Base-by-base conservation (phyloP, 1,284 basidiomycete genomes). In the Ustilago nuda region DNA sequence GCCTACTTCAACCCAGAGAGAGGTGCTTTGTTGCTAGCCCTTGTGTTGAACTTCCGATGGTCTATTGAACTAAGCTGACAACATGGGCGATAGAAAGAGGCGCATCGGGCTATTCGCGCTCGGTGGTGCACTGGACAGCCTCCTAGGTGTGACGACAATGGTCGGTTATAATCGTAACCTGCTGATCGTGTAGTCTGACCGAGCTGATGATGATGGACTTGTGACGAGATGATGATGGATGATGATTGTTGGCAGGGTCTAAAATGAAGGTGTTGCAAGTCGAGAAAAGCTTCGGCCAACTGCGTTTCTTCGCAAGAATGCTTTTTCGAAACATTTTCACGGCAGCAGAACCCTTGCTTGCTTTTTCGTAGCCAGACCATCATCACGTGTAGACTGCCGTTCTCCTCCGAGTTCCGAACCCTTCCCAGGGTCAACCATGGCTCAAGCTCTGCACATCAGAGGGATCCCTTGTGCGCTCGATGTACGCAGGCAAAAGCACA, bases 291-390 rank as follows among this genome's bases (percentile, higher is more conserved):
- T 57, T 33, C 55, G 58, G 52, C 67, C 67, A 64, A 60, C 56
- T 65, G 46, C 48, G 43, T 51, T 59, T 65, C 62, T 59, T 65
- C 56, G 36, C 50, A 17, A 33, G 45, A 9, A 41, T 41, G 17
- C 33, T 4, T 50, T 60, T 50, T 50, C 23, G 33, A n/a, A 62
- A 55, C 32, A 58, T 43, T 45, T 58, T 46, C 0, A 41, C 19
- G 56, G 66, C 57, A 70, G 68, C 67, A 64, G 35, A 52, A 41
- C 68, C 19, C 66, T 59, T 50, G 51, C 45, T 41, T 45, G 19
- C 3, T 17, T 43, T 32, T 54, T 30, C 27, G 15, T n/a, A 30
- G 13, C 27, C 27, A 27, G 19, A 3, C 9, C 53, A 60, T 13
- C 54, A 57, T 70, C 61, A 65, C 61, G 67, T 64, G 67, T 70